Evolutionary conservation across 257 asterid genomes (phyloP), one percentile per base, ranked within the genome.

Genomic region (Cruciata laevipes): DNA sequence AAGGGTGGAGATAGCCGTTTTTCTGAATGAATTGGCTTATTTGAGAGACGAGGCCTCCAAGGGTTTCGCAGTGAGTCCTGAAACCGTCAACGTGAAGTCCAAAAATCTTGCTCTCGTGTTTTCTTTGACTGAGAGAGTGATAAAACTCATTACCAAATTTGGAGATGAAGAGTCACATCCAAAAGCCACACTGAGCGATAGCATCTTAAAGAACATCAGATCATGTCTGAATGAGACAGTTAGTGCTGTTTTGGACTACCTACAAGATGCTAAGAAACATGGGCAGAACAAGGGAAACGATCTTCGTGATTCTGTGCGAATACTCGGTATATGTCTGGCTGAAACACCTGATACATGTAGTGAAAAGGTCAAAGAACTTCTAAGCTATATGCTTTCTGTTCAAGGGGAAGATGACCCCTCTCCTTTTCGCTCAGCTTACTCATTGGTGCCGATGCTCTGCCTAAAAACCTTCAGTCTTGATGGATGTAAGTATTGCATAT

Each of bases 271-370:
- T 37, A 93, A 88, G 95, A 93, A 87, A 59, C 97, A 89, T 67
- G 89, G 86, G 44, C 82, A 78, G 74, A 87, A 79, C 76, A 89
- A 83, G 78, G 98, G 98, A 73, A 85, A 87, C 78, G 97, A 92
- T 81, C 93, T 89, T 67, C 77, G 89, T 73, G 98, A 96, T 31
- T 88, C 95, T 23, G 95, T 92, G 61, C 83, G 98, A 75, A 61
- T 92, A 57, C 81, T 87, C 71, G 96, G 96, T 75, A 92, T 96
- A 74, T 93, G 86, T 85, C 97, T 93, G 61, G 95, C 99, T 66
- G 95, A 90, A 80, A 83, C 90, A 17, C 97, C 99, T 53, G 31
- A 66, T 67, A 94, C 96, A 72, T 82, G 92, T 80, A 68, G 71
- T 69, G 95, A 86, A 77, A 86, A 86, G 83, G 84, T 93, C 60